Base-by-base conservation (phyloP, 2,329 filamentous ascomycete species). In the Botryosphaeria dothidea region DNA sequence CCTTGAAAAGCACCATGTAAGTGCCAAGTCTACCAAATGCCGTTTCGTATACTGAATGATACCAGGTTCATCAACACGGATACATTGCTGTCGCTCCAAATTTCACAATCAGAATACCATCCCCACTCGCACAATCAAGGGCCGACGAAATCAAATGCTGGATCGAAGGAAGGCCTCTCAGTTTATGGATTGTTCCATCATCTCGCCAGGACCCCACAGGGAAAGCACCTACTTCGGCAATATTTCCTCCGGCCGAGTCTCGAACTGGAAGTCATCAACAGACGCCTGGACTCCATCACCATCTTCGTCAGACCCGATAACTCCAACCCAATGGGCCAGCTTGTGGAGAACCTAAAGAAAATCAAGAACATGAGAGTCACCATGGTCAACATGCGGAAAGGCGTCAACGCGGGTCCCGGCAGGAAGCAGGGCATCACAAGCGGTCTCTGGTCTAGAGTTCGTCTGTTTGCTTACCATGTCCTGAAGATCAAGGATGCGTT, bases 1-100 rank as follows among this genome's bases (percentile, higher is more conserved):
- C 85, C 34, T 80, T 97, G 25, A 77, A 78, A 23, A 82, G 84
- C 48, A 84, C 82, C 0, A 90, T 90, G 88, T 85, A 69, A 73
- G 79, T 68, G 19, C 62, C 3, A 31, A 8, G 2, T n/a, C 17
- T 13, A 2, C 11, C 4, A 23, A 8, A 2, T 34, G n/a, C n/a
- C 19, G 3, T 9, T 11, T 27, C 8, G 23, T 71, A 54, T 67
- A 45, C 51, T 51, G 2, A 65, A 15, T 11, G n/a, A 21, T 46
- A 29, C n/a, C 58, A 92, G 94, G 88, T 92, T 95, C 71, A 83
- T 97, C 69, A 95, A 92, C 69, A 81, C 85, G 2, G 92, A 97
- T 72, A 91, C 93, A 0, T 80, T 98, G 46, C 78, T 87, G 15
- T 93, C 93, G 1, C 84, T 99, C 8, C 94, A 97, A 71, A 92